These are phyloP conservation scores for Kurtzmaniella quercitrusa DNA, from an alignment of 1,139 yeast species.

Conservation along the genomic window DNA sequence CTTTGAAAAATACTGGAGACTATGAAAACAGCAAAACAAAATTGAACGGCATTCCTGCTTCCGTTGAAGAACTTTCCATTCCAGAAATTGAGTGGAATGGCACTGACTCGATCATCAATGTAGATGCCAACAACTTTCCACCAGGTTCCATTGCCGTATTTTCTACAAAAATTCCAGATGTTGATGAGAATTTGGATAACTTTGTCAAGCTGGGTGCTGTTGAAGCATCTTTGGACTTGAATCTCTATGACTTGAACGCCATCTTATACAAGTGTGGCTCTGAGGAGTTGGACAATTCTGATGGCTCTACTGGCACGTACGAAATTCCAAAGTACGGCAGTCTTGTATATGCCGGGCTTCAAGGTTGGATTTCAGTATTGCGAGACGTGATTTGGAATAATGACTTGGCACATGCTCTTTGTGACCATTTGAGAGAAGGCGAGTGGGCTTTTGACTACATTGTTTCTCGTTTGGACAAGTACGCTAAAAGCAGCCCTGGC, in stretches of 20 bases:
- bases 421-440: slow-evolving; percentile 78
- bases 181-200: slow-evolving; percentile 51
- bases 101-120: slow-evolving; percentile 46
- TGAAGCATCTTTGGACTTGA: slow-evolving; percentile 60
- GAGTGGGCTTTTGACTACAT: slow-evolving; percentile 86
- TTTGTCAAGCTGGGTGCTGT: slow-evolving; percentile 70
- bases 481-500: slow-evolving; percentile 36
- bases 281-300: slow-evolving; percentile 82
- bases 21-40: slow-evolving; percentile 35
- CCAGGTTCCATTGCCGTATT: slow-evolving; percentile 90
- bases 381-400: slow-evolving; percentile 62
- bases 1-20: slow-evolving; percentile 54
- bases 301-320: slow-evolving; percentile 70
- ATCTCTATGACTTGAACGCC: slow-evolving; percentile 69
- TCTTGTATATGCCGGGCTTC: slow-evolving; percentile 83
- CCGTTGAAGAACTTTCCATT: slow-evolving; percentile 48
- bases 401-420: slow-evolving; percentile 78
- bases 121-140: slow-evolving; percentile 59
- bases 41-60: slow-evolving; percentile 61
- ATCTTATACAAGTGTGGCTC: slow-evolving; percentile 75
- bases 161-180: slow-evolving; percentile 64
- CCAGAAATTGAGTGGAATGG: slow-evolving; percentile 46
- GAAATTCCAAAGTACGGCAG: slow-evolving; percentile 68
- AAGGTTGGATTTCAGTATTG: slow-evolving; percentile 83
- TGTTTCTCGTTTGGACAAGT: slow-evolving; percentile 58